Base-by-base conservation (phyloP, 345 rosid genomes). In the Populus nigra region DNA sequence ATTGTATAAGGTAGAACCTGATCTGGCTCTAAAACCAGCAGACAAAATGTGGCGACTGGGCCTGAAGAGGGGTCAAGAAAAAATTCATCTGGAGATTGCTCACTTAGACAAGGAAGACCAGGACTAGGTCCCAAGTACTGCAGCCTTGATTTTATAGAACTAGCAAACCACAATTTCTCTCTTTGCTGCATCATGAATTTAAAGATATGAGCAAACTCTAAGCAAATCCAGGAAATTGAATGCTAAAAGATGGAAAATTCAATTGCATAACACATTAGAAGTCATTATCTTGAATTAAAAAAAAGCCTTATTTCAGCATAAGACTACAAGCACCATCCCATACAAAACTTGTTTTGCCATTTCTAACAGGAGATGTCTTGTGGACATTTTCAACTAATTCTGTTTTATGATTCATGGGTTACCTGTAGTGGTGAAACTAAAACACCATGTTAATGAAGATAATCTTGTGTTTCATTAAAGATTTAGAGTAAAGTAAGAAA, bases 121-220 rank as follows among this genome's bases (percentile, higher is more conserved):
- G 94, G 94, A 76, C 77, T 76, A 74, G 92, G 92, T 49, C 89
- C 92, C 73, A 86, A 43, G 85, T 93, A 91, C 68, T 82, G 91
- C 73, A 86, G 72, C 81, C 96, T 89, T 72, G 94, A 93, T 78
- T 79, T 91, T 61, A 83, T 25, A 43, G 94, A 95, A 86, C 88
- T 84, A 73, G 88, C 91, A 81, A 83, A 88, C 99, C 96, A 93
- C 72, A 92, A 90, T 78, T 85, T 91, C 83, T 93, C 93, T 78
- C 97, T 85, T 81, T 86, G 86, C 99, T 95, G 89, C 84, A 86
- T 53, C 35, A 81, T 41, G 45, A 45, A 61, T 36, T 22, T 38
- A 61, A 63, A 36, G 36, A 68, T 50, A 67, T 74, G n/a, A 74
- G 69, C 9, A 70, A 47, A 45, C 55, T 53, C 22, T 16, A 82